A percentile compares a stretch with the other conserved stretches of the same genome.
Conservation (phyloP, 148 eudicot species). For the Rhododendron griersonianum region DNA sequence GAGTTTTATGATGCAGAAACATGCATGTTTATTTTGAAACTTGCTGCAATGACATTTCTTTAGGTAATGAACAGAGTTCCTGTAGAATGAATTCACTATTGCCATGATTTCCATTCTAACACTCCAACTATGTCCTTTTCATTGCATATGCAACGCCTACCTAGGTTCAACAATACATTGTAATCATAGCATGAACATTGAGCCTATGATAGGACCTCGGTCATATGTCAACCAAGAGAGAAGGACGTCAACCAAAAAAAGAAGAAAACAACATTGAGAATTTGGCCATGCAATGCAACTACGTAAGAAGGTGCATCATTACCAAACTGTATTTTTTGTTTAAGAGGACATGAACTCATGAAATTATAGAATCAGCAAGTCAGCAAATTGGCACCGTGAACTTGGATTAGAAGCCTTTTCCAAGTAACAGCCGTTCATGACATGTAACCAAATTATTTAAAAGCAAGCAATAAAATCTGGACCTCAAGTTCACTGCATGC, state of each 20-base stretch:
- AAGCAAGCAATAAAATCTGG: neutral
- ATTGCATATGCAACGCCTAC: neutral
- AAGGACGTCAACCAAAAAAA: neutral
- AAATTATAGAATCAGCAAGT: neutral
- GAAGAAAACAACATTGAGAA: neutral
- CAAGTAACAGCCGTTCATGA: neutral
- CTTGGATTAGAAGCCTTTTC: neutral
- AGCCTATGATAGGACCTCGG: neutral
- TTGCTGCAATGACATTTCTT: neutral
- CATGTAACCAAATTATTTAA: neutral
- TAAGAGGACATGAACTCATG: neutral
- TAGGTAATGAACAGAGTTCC: neutral
- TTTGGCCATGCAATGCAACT: neutral
- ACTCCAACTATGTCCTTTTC: neutral
- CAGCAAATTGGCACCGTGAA: neutral
- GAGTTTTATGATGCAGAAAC: neutral
- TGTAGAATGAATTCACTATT: neutral
- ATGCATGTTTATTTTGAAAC: neutral
- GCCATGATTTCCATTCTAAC: neutral
- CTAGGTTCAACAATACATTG: neutral
- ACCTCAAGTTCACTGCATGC: conserved; percentile 72
- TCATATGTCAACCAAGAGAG: neutral
- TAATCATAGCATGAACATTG: neutral
- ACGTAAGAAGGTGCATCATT: neutral
- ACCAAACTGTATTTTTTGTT: neutral